These are phyloP conservation scores for Galium porrigens DNA, from an alignment of 305 asterid genomes.

Conservation along the genomic window DNA sequence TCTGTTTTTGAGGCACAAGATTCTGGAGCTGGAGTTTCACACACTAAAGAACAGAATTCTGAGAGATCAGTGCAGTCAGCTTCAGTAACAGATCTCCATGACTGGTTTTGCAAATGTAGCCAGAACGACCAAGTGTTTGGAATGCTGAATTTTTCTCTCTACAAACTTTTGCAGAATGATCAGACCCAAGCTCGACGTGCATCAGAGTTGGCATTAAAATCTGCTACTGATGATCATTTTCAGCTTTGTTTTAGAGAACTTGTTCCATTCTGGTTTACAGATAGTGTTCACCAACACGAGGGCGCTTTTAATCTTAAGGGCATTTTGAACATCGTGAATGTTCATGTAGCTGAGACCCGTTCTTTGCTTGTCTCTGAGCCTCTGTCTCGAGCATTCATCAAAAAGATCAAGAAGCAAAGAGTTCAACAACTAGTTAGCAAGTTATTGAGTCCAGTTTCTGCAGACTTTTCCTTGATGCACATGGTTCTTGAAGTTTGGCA, in stretches of 20 bases:
- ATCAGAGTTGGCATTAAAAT: slow-evolving; percentile 24
- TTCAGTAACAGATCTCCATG: slow-evolving; percentile 20
- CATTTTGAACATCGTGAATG: slow-evolving; percentile 17
- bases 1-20: slow-evolving; percentile 16
- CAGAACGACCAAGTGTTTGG: slow-evolving; percentile 26
- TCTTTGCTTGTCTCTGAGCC: slow-evolving; percentile 21
- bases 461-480: slow-evolving; percentile 25
- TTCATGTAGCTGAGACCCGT: slow-evolving; percentile 25
- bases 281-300: slow-evolving; percentile 9
- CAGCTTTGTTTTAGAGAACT: slow-evolving; percentile 32
- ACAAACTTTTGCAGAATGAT: slow-evolving; percentile 27
- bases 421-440: slow-evolving; percentile 25
- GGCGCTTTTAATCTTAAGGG: slow-evolving; percentile 5
- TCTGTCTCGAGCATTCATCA: slow-evolving; percentile 26
- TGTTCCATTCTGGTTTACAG: slow-evolving; percentile 19
- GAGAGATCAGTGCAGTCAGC: slow-evolving; percentile 9
- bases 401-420: slow-evolving; percentile 27
- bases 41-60: slow-evolving; percentile 7
- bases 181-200: slow-evolving; percentile 23
- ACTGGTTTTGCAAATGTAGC: slow-evolving; percentile 19
- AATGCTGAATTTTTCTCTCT: slow-evolving; percentile 30
- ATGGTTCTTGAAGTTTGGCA: slow-evolving; percentile 25
- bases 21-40: slow-evolving; percentile 15
- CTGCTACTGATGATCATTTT: slow-evolving; percentile 26
- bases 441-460: slow-evolving; percentile 24